phyloP scores from a whole-genome alignment of 2,329 filamentous ascomycete species.

The Trichoderma sp. region DNA sequence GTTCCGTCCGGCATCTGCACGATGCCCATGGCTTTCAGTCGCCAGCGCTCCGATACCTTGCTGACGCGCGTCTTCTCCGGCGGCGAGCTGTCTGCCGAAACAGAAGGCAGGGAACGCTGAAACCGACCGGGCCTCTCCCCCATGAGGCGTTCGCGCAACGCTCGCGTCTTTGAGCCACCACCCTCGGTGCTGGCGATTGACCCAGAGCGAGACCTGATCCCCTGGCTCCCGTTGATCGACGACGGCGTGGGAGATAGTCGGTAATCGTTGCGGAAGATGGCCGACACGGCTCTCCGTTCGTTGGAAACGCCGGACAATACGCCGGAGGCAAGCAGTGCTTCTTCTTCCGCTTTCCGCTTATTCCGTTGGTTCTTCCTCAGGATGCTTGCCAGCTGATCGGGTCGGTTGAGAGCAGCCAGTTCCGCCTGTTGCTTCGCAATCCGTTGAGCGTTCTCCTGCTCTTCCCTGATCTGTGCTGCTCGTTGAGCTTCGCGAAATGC shows the following conservation, averaged over 20 bases:
- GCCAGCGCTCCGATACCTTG: conserved; percentile 50
- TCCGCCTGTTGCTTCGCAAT: conserved; percentile 36
- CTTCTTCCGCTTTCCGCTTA: conserved; percentile 41
- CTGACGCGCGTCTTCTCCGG: conserved; percentile 38
- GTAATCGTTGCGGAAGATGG: conserved; percentile 41
- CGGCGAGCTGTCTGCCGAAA: conserved; percentile 35
- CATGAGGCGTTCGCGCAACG: conserved; percentile 36
- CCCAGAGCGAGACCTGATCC: conserved; percentile 30
- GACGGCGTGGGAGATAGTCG: conserved; percentile 30
- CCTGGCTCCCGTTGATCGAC: conserved; percentile 30
- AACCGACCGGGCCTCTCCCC: conserved; percentile 39
- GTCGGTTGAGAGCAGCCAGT: conserved; percentile 37
- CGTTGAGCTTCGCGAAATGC: conserved; percentile 48
- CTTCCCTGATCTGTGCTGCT: conserved; percentile 39
- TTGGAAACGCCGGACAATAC: conserved; percentile 47
- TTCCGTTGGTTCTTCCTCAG: conserved; percentile 39
- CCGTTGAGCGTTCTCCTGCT: conserved; percentile 41
- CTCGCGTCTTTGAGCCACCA: conserved; percentile 37
- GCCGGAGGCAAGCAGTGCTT: conserved; percentile 47
- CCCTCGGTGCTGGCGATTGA: conserved; percentile 31
- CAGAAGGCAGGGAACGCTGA: conserved; percentile 46
- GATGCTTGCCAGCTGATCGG: conserved; percentile 42
- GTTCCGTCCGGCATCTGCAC: conserved; percentile 57
- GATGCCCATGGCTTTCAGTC: conserved; percentile 54
- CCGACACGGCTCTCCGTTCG: conserved; percentile 42